Conservation (phyloP, 257 asterid species). For the Galeopsis tetrahit region DNA sequence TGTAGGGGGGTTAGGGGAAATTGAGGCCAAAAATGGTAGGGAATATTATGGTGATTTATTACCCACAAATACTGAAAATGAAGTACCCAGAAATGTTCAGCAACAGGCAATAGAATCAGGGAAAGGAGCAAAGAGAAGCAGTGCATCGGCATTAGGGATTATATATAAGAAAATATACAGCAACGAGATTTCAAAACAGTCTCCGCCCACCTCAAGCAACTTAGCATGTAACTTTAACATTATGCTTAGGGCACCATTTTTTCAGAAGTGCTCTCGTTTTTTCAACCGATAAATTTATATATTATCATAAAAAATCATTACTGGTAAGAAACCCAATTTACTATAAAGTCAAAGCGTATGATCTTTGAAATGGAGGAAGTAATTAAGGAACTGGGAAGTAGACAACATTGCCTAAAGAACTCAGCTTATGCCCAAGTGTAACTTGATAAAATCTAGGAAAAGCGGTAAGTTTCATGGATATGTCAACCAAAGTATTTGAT, state of each 20-base stretch:
- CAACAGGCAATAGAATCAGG: conserved; percentile 18
- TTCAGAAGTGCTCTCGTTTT: neutral
- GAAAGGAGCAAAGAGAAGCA: conserved; percentile 1
- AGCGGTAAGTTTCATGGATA: neutral
- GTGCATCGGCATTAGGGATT: conserved; percentile 11
- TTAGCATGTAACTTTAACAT: neutral
- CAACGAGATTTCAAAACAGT: neutral
- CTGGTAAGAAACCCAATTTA: neutral
- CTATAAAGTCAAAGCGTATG: conserved; percentile 9
- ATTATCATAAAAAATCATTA: neutral
- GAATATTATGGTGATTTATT: neutral
- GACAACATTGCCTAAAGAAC: conserved; percentile 4
- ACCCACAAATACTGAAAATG: neutral
- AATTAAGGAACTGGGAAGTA: conserved; percentile 15
- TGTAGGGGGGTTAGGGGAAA: neutral
- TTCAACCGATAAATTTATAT: neutral
- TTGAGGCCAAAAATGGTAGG: neutral
- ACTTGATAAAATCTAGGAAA: conserved; percentile 7
- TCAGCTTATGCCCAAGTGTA: conserved; percentile 11
- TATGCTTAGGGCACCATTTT: conserved; percentile 27
- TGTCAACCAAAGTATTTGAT: conserved; percentile 12
- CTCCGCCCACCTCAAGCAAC: conserved; percentile 32
- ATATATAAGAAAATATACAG: neutral
- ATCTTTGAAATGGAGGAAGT: conserved; percentile 9
- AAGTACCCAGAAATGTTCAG: conserved; percentile 12